Conservation (phyloP, 495 filamentous ascomycete species). For the Achaetomiella virescens region DNA sequence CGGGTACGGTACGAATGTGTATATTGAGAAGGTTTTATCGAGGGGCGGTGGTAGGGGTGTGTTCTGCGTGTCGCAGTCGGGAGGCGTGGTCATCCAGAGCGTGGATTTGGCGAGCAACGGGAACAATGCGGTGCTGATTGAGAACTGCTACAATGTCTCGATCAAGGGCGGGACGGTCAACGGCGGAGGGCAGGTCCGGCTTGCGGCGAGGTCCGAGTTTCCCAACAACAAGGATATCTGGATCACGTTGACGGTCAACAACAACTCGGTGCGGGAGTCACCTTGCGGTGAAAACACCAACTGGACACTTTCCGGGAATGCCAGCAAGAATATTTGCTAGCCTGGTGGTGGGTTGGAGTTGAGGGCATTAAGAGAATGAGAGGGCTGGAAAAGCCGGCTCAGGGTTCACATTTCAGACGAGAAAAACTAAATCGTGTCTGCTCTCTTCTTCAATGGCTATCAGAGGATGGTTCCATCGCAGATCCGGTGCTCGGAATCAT, state of each 20-base stretch:
- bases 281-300: conserved; percentile 40
- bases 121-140: conserved; percentile 44
- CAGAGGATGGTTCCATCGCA: too few species aligned
- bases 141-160: conserved; percentile 43
- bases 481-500: too few species aligned
- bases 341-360: neutral
- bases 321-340: conserved; percentile 32
- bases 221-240: conserved; percentile 37
- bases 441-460: too few species aligned
- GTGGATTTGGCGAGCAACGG: conserved; percentile 40
- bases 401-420: too few species aligned
- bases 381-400: neutral
- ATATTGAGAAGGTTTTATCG: conserved; percentile 39
- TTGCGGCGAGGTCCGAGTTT: conserved; percentile 39
- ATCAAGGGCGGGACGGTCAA: conserved; percentile 39
- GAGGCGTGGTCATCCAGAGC: conserved; percentile 31
- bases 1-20: conserved; percentile 38
- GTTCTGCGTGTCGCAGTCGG: conserved; percentile 44
- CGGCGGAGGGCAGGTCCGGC: conserved; percentile 41
- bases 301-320: conserved; percentile 36
- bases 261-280: conserved; percentile 36
- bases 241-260: conserved; percentile 36
- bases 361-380: neutral
- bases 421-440: too few species aligned
- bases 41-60: conserved; percentile 42